Evolutionary conservation across 2,329 filamentous ascomycete genomes (phyloP).

Genomic region (Amauroascus verrucosus): DNA sequence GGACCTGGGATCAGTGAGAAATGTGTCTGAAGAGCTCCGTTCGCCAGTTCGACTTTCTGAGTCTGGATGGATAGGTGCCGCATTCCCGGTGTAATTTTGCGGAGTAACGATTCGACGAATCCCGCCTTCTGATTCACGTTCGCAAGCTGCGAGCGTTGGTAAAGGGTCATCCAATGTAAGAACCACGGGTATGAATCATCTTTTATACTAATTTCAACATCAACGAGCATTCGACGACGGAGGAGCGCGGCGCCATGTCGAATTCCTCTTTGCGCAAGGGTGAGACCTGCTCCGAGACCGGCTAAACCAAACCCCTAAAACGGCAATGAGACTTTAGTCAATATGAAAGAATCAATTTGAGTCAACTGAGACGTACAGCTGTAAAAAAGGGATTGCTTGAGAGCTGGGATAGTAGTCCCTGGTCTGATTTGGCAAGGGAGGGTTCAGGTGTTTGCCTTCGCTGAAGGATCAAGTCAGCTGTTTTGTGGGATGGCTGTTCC

Average conservation of each 20-base stretch:
- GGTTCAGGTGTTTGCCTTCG: slow-evolving; percentile 26
- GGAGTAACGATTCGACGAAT: slow-evolving; percentile 45
- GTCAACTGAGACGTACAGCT: slow-evolving; percentile 30
- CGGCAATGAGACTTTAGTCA: background rate
- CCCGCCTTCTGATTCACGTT: slow-evolving; percentile 27
- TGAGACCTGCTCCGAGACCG: slow-evolving; percentile 69
- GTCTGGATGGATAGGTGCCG: slow-evolving; percentile 58
- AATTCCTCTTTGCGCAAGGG: slow-evolving; percentile 67
- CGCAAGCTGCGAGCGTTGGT: slow-evolving; percentile 54
- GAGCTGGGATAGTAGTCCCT: slow-evolving; percentile 37
- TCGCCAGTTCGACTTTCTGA: slow-evolving; percentile 50
- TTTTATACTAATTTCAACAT: slow-evolving; percentile 89
- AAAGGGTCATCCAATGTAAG: slow-evolving; percentile 83
- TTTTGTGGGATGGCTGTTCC: slow-evolving; percentile 23
- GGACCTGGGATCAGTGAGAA: slow-evolving; percentile 88
- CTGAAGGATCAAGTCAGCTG: slow-evolving; percentile 30
- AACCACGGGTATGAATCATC: slow-evolving; percentile 93
- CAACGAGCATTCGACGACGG: slow-evolving; percentile 77
- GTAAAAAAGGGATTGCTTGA: slow-evolving; percentile 43
- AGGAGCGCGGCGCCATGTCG: slow-evolving; percentile 63
- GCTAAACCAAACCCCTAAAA: slow-evolving; percentile 74
- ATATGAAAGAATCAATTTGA: background rate
- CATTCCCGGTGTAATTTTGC: slow-evolving; percentile 49
- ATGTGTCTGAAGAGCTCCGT: slow-evolving; percentile 62
- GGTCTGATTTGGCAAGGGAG: slow-evolving; percentile 27